Percentiles rank a stretch among this genome's conserved stretches.
Evolutionary conservation across 345 rosid genomes (phyloP).

Genomic region (Garcia nutans): DNA sequence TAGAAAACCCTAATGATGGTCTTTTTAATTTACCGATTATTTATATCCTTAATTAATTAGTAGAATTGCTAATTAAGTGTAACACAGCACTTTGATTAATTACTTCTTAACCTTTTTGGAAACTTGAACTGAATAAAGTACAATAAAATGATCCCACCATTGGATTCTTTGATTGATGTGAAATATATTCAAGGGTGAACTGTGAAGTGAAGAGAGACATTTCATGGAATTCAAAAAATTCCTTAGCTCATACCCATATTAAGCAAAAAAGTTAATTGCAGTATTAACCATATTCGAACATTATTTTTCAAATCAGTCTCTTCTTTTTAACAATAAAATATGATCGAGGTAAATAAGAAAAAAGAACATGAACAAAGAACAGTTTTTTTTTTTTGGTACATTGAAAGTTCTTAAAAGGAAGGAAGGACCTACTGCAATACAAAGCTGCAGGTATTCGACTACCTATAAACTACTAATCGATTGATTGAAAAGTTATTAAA

Average conservation of each 20-base stretch:
- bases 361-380: neutral
- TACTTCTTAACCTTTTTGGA: constrained; percentile 14
- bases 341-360: neutral
- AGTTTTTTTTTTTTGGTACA: neutral
- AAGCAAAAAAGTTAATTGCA: constrained; percentile 10
- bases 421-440: too few species aligned
- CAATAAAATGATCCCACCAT: constrained; percentile 16
- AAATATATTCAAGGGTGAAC: neutral
- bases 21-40: neutral
- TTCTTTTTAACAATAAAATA: too few species aligned
- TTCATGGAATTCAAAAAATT: constrained; percentile 42
- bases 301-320: neutral
- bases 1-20: constrained; percentile 25
- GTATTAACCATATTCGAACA: constrained; percentile 10
- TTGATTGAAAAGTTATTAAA: too few species aligned
- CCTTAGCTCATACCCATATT: constrained; percentile 21
- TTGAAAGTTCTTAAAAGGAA: too few species aligned
- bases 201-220: constrained; percentile 12
- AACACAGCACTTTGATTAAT: constrained; percentile 15
- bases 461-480: too few species aligned
- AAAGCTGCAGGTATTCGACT: too few species aligned
- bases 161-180: constrained; percentile 10
- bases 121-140: constrained; percentile 25
- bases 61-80: constrained; percentile 17
- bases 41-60: neutral